These are phyloP conservation scores for Lepidium campestre DNA, from an alignment of 441 rosid genomes.

Conservation along the genomic window DNA sequence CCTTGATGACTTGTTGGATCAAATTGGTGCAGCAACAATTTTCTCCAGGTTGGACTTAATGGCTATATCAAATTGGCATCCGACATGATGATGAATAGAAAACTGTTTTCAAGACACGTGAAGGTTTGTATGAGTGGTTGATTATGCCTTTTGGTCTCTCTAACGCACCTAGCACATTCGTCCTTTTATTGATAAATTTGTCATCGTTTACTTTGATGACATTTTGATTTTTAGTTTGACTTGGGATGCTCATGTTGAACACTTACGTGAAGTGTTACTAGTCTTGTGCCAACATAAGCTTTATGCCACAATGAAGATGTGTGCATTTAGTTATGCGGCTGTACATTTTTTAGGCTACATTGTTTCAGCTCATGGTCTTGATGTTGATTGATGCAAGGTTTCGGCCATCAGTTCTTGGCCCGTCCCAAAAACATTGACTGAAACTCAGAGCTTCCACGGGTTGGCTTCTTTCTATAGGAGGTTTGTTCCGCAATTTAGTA, in stretches of 20 bases:
- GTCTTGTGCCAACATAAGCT: neutral
- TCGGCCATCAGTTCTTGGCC: neutral
- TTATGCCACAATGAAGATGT: neutral
- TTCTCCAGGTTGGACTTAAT: neutral
- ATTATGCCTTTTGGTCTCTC: neutral
- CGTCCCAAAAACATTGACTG: fast-evolving
- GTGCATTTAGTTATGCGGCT: neutral
- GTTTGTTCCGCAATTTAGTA: neutral
- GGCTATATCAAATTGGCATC: neutral
- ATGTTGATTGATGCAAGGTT: neutral
- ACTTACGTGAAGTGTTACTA: neutral
- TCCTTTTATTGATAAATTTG: neutral
- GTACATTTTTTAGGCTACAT: neutral
- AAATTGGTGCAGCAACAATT: neutral
- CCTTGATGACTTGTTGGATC: neutral
- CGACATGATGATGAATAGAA: neutral
- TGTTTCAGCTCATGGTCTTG: neutral
- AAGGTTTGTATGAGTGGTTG: neutral
- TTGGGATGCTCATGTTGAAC: neutral
- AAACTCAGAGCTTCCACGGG: neutral
- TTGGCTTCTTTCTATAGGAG: neutral
- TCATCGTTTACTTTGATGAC: neutral
- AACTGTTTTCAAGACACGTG: neutral
- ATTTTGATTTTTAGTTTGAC: neutral
- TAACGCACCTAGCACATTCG: neutral